Base-by-base conservation (phyloP, 306 rosid species). In the Dryas alaskensis region DNA sequence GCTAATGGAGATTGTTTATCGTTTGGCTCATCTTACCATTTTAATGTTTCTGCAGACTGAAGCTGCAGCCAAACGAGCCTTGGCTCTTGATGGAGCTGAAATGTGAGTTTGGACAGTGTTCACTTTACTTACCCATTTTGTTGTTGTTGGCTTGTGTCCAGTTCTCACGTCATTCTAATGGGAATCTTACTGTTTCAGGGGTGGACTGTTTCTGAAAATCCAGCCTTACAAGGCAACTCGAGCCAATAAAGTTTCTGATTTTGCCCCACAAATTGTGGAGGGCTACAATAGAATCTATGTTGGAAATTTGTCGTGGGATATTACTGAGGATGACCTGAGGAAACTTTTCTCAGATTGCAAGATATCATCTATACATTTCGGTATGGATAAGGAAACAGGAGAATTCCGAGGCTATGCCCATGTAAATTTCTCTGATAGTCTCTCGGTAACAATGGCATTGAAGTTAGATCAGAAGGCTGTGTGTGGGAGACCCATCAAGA, bases 31-130 rank as follows among this genome's bases (percentile, higher is more conserved):
- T 43, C 31, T 74, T 61, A 60, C 68, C 27, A 9, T 22, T 76
- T 40, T 64, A n/a, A 79, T 55, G 17, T 62, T 75, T 74, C 51
- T 79, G 60, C 88, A 94, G 99, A 94, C 97, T 2, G 96, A 88
- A 81, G 93, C 96, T 64, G 99, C 99, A 6, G 93, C 95, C 1
- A 92, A 90, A 83, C 86, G 96, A 72, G 97, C 97, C 55, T 80
- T 92, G 94, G 93, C 95, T 65, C 81, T 88, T 65, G 92, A 94
- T 67, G 99, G 97, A 78, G 80, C 96, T 70, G 97, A 94, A 85
- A 94, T 94, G 99, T 94, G 65, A 94, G 96, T 87, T 52, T 69
- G 11, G 22, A 11, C 65, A 69, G 42, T 73, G 65, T 71, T 70
- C 75, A 60, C 65, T 63, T 49, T 25, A 58, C 6, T 37, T 63